Percentiles rank a stretch among this genome's conserved stretches.
phyloP scores from a whole-genome alignment of 495 filamentous ascomycete genomes.

The Penicillium malachiteum region DNA sequence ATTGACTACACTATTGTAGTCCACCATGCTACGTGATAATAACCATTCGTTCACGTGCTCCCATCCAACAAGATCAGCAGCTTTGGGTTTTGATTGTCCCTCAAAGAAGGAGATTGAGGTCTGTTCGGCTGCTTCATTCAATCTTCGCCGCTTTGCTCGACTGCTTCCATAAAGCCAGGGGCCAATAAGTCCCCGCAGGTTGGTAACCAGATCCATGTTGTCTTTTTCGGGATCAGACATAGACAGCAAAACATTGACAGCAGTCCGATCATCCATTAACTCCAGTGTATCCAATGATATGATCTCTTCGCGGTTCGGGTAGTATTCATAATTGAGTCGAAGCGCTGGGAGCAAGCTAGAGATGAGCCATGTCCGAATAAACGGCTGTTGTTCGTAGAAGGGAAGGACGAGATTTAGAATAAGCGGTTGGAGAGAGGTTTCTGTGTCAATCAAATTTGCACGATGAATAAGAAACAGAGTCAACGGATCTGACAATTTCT shows the following conservation, averaged over 20 bases:
- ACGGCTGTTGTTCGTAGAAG: slow-evolving; percentile 66
- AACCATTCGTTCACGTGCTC: slow-evolving; percentile 80
- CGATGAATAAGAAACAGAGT: slow-evolving; percentile 74
- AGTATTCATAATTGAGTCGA: slow-evolving; percentile 81
- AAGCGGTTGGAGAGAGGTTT: slow-evolving; percentile 73
- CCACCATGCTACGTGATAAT: slow-evolving; percentile 56
- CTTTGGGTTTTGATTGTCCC: slow-evolving; percentile 18
- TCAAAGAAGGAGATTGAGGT: slow-evolving; percentile 32
- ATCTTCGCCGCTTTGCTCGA: slow-evolving; percentile 59
- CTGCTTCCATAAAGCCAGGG: slow-evolving; percentile 78
- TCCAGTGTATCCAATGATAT: slow-evolving; percentile 62
- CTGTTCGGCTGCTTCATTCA: slow-evolving; percentile 33
- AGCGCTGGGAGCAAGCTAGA: slow-evolving; percentile 76
- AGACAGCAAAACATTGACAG: slow-evolving; percentile 66
- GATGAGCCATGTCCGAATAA: slow-evolving; percentile 71
- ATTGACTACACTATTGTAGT: slow-evolving; percentile 50
- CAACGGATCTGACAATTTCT: slow-evolving; percentile 53
- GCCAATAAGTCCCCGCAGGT: slow-evolving; percentile 72
- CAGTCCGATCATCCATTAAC: slow-evolving; percentile 55
- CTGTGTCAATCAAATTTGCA: slow-evolving; percentile 70
- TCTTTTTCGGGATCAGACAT: slow-evolving; percentile 51
- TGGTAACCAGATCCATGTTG: slow-evolving; percentile 57
- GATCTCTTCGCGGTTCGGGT: slow-evolving; percentile 55
- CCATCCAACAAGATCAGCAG: slow-evolving; percentile 55
- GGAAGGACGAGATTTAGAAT: slow-evolving; percentile 70